Base-by-base conservation (phyloP, 345 rosid genomes). In the Trapa bicornis region DNA sequence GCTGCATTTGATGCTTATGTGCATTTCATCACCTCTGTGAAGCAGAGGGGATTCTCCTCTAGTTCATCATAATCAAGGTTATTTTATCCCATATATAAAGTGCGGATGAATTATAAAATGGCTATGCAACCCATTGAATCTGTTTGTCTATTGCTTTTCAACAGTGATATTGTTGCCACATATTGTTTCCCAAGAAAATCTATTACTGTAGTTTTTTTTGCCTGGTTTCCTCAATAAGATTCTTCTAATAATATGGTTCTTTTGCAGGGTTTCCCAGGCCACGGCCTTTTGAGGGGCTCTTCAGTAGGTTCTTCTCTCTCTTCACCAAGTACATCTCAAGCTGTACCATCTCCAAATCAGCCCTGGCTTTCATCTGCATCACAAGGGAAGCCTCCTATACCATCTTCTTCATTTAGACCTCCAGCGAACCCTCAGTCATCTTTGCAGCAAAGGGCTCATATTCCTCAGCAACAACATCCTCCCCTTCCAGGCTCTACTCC, bases 371-470 rank as follows among this genome's bases (percentile, higher is more conserved):
- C 95, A 69, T 76, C 95, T 78, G 80, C 84, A 74, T 39, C 86
- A 48, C 97, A 89, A 78, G 89, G 89, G 79, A 94, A 83, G 72
- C 92, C 95, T 65, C 96, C 95, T 64, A 65, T 94, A 74, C 88
- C 92, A 52, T 83, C 95, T 65, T 80, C 91, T 67, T 75, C 95
- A 1, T 83, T 76, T 78, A 85, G 96, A 77, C 87, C 91, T 14
- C 92, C 74, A 68, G 73, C 78, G 67, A 91, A 53, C 70, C 11
- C 87, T n/a, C 86, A 87, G 61, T 75, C 96, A 67, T 35, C 63
- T 58, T 53, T 87, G 85, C 97, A 85, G 73, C 99, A 82, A 68
- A 83, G 96, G 73, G 64, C 93, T 47, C 91, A 80, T 77, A 70
- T 83, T 75, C 84, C 86, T 64, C 95, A 80, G 72, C 96, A 76